Base-by-base conservation (phyloP, 139 green algal species). In the Nannochloris sp. region DNA sequence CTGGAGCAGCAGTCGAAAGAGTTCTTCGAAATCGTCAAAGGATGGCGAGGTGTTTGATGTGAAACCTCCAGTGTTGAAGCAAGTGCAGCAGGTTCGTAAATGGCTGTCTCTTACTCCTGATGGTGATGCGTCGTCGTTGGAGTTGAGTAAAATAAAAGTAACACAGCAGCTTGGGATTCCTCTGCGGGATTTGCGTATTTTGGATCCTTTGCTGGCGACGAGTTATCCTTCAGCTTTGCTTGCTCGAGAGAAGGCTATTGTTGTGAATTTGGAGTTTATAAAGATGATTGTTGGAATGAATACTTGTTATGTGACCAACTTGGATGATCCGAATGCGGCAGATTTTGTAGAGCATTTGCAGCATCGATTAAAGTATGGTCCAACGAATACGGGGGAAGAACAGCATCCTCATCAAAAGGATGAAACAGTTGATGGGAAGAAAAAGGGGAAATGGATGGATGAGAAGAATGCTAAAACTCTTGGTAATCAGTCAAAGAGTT, bases 201-300 rank as follows among this genome's bases (percentile, higher is more conserved):
- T 81, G 36, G 75, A 81, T 27, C 75, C 75, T 15, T 34, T 67
- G 48, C 61, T 78, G 57, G 23, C 64, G 9, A 64, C 57, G 9
- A 70, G 55, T 18, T 78, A 78, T 48, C 66, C 75, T 27, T 69
- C 62, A 19, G 75, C 75, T 27, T 62, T 81, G 5, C 63, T 81
- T 50, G 62, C 49, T 10, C 67, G 75, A 19, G 75, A 81, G 19
- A 56, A 57, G 15, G 65, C 70, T 2, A 62, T 81, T 19, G 53
- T 81, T 18, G 57, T 81, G 54, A 81, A 78, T 62, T 56, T 81
- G 29, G 75, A 81, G 56, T 64, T 67, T 55, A 66, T 80, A 36
- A 72, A 73, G 27, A 60, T 48, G 25, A 70, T 78, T 69, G 71
- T 78, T 46, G 44, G 50, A 14, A 37, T 64, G 11, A 34, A 66